These are phyloP conservation scores for Cutaneotrichosporon cyanovorans DNA, from an alignment of 1,284 basidiomycete genomes.

Conservation along the genomic window DNA sequence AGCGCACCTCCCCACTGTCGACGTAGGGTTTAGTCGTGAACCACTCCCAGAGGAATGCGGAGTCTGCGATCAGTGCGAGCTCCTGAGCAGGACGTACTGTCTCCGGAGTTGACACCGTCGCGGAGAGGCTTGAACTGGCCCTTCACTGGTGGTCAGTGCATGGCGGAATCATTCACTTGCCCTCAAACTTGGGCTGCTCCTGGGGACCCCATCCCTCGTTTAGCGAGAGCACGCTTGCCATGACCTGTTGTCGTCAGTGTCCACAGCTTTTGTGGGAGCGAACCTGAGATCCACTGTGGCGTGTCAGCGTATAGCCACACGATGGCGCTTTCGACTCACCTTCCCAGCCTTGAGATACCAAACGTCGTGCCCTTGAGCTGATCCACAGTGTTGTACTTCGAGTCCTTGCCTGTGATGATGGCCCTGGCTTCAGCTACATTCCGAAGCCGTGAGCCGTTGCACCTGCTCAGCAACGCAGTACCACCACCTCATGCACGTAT, in stretches of 20 bases:
- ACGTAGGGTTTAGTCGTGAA: conserved; percentile 93
- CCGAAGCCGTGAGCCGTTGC: too few species aligned
- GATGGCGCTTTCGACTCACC: conserved; percentile 4
- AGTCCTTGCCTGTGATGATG: conserved; percentile 75
- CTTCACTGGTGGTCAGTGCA: conserved; percentile 50
- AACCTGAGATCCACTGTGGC: conserved; percentile 54
- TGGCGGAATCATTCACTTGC: too few species aligned
- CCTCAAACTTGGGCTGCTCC: conserved; percentile 60
- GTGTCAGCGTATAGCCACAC: too few species aligned
- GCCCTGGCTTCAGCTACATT: conserved; percentile 61
- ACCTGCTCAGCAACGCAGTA: too few species aligned
- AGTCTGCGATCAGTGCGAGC: conserved; percentile 23
- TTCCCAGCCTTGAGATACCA: conserved; percentile 84
- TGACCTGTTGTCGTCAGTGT: conserved; percentile 57
- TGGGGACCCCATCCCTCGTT: conserved; percentile 65
- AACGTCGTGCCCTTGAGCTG: conserved; percentile 75
- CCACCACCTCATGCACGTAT: too few species aligned
- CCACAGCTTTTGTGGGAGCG: neutral
- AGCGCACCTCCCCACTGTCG: conserved; percentile 72
- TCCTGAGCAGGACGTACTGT: conserved; percentile 28
- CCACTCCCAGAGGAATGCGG: conserved; percentile 73
- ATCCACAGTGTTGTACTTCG: conserved; percentile 61
- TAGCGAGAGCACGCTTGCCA: conserved; percentile 89
- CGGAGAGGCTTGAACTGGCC: conserved; percentile 84
- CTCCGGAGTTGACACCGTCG: conserved; percentile 76